These are phyloP conservation scores for Somion occarium DNA, from an alignment of 1,284 basidiomycete genomes.

Conservation along the genomic window DNA sequence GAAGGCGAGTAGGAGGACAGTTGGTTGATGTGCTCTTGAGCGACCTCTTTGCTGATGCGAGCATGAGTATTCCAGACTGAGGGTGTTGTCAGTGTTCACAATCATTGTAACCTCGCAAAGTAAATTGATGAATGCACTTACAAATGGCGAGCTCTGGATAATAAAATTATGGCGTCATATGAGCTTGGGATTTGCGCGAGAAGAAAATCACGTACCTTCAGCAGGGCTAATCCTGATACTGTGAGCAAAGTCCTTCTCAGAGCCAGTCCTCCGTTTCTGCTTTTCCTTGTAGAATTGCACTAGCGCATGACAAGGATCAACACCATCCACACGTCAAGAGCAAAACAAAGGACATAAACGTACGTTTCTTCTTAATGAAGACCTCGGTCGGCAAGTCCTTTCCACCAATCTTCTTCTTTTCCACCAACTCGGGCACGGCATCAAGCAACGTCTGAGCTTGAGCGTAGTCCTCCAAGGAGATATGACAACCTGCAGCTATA, in stretches of 20 bases:
- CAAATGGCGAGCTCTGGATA: conserved; percentile 54
- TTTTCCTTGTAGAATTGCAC: conserved; percentile 73
- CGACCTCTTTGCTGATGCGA: conserved; percentile 46
- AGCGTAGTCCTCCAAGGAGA: conserved; percentile 45
- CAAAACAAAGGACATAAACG: conserved; percentile 11
- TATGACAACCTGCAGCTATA: conserved; percentile 64
- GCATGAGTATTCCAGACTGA: conserved; percentile 74
- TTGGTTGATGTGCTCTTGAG: conserved; percentile 51
- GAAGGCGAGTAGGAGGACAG: conserved; percentile 43
- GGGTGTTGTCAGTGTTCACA: neutral
- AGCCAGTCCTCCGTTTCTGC: conserved; percentile 47
- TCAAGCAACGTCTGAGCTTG: conserved; percentile 61
- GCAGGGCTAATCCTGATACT: conserved; percentile 61
- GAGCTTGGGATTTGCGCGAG: neutral
- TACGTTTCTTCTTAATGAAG: conserved; percentile 69
- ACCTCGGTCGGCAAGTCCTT: conserved; percentile 71
- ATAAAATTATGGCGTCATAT: neutral
- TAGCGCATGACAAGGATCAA: conserved; percentile 23
- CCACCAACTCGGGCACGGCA: conserved; percentile 52
- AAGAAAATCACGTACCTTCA: conserved; percentile 62
- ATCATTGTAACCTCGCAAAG: neutral
- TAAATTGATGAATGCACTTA: conserved; percentile 28
- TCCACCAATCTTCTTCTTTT: conserved; percentile 58
- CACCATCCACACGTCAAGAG: neutral
- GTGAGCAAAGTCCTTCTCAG: conserved; percentile 44